Evolutionary conservation across 768 basidiomycete species (phyloP).

Genomic region (Ramaria rubella): DNA sequence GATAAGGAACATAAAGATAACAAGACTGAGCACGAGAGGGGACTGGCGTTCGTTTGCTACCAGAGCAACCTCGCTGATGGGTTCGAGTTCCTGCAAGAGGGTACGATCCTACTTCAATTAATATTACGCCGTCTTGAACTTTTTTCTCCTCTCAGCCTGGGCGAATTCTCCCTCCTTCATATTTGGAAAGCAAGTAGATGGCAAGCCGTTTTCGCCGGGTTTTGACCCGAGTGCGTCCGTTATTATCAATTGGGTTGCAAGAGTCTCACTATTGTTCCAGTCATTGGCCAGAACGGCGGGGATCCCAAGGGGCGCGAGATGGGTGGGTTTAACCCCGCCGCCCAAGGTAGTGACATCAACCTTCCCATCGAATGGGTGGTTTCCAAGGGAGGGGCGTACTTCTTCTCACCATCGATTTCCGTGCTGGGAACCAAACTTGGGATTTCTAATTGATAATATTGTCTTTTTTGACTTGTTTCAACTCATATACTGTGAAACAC

Average conservation of each 20-base stretch:
- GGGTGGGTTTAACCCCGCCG: constrained; percentile 18
- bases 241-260: neutral
- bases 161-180: constrained; percentile 27
- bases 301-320: constrained; percentile 11
- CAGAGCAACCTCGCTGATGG: constrained; percentile 25
- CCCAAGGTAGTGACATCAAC: constrained; percentile 10
- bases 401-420: constrained; percentile 44
- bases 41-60: constrained; percentile 42
- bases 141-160: constrained; percentile 14
- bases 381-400: constrained; percentile 47
- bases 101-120: too few species aligned
- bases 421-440: constrained; percentile 29
- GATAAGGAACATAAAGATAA: constrained; percentile 26
- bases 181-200: neutral
- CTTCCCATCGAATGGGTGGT: constrained; percentile 31
- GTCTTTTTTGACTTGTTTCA: too few species aligned
- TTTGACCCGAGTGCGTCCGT: constrained; percentile 32
- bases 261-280: neutral
- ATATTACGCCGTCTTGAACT: too few species aligned
- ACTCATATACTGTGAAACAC: too few species aligned
- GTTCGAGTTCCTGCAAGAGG: constrained; percentile 27
- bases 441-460: too few species aligned
- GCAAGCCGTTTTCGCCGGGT: constrained; percentile 26
- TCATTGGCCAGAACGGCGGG: constrained; percentile 8
- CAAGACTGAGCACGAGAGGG: constrained; percentile 39